phyloP scores from a whole-genome alignment of 257 asterid genomes.

The Solanum rostratum region DNA sequence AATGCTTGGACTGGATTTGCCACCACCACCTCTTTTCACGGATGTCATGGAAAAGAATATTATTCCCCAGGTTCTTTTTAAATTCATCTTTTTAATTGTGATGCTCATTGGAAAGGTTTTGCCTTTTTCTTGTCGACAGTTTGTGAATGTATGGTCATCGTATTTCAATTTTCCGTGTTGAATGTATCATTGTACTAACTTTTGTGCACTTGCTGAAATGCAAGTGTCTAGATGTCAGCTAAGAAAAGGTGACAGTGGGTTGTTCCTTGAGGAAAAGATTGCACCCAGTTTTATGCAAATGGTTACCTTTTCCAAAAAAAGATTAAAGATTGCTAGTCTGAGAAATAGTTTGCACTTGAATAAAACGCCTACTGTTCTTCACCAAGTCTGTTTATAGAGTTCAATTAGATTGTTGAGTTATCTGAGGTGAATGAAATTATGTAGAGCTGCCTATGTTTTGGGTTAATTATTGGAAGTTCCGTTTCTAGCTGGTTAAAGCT shows the following conservation, averaged over 20 bases:
- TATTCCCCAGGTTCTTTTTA: conserved; percentile 71
- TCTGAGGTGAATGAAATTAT: background rate
- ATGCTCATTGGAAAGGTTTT: background rate
- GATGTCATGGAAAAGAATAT: conserved; percentile 95
- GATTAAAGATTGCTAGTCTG: background rate
- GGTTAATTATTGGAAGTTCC: background rate
- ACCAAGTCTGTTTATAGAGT: background rate
- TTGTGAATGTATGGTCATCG: background rate
- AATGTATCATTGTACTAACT: background rate
- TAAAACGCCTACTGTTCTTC: background rate
- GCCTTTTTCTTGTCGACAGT: background rate
- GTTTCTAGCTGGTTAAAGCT: background rate
- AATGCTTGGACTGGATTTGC: conserved; percentile 97
- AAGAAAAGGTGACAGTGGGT: background rate
- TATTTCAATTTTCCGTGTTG: background rate
- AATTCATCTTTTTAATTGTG: background rate
- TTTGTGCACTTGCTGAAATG: background rate
- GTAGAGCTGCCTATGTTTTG: background rate
- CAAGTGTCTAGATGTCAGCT: background rate
- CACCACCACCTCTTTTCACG: conserved; percentile 92
- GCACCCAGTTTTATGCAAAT: background rate
- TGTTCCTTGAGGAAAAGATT: background rate
- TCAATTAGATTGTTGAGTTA: background rate
- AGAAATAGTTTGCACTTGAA: background rate
- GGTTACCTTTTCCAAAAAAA: background rate